These are phyloP conservation scores for Fomes fomentarius DNA, from an alignment of 1,284 basidiomycete genomes.

Conservation along the genomic window DNA sequence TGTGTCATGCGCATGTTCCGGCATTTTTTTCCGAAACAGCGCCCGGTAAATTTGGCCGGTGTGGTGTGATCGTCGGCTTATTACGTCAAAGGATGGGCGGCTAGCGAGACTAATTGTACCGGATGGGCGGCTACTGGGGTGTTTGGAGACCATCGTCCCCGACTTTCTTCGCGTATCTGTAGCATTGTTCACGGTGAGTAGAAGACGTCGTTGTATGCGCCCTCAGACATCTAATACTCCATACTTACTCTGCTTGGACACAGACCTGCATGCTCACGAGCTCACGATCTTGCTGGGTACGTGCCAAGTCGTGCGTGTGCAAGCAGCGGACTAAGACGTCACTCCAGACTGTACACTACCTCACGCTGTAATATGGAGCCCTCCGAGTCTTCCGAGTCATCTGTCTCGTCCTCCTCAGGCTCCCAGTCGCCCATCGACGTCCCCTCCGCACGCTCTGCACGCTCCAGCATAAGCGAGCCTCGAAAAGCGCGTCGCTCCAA, in stretches of 20 bases:
- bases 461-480: constrained; percentile 22
- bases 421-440: constrained; percentile 23
- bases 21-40: too few species aligned
- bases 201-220: not conserved
- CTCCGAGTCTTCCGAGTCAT: constrained; percentile 27
- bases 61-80: too few species aligned
- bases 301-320: constrained; percentile 5
- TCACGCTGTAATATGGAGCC: constrained; percentile 26
- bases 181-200: constrained; percentile 24
- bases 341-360: constrained; percentile 21
- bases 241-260: not conserved
- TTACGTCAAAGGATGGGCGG: constrained; percentile 15
- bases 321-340: constrained; percentile 8
- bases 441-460: constrained; percentile 9
- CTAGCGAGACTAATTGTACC: not conserved
- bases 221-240: constrained; percentile 4
- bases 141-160: constrained; percentile 20
- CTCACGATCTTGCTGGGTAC: constrained; percentile 22
- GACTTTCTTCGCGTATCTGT: constrained; percentile 5
- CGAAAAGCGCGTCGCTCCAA: constrained; percentile 27
- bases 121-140: constrained; percentile 5
- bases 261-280: constrained; percentile 18
- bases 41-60: too few species aligned
- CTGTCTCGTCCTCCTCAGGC: constrained; percentile 27
- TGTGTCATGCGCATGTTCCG: too few species aligned